A percentile compares a stretch with the other conserved stretches of the same genome.
phyloP scores from a whole-genome alignment of 345 rosid genomes.

The Euphorbia tirucalli region DNA sequence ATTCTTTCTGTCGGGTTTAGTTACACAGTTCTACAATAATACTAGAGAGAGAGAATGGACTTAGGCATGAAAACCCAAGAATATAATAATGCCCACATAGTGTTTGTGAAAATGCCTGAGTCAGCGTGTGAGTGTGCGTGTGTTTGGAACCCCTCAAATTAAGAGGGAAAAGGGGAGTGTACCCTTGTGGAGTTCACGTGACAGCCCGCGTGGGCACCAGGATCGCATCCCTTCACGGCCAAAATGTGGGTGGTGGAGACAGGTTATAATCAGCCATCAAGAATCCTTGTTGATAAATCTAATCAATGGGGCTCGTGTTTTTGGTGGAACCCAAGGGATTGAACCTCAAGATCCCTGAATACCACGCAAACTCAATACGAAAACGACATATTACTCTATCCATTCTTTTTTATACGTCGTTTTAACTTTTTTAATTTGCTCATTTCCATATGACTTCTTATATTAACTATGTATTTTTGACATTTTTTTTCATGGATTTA shows the following conservation, averaged over 20 bases:
- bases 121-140: slow-evolving; percentile 1
- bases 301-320: slow-evolving; percentile 3
- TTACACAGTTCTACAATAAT: slow-evolving; percentile 26
- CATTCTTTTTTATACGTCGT: too few species aligned
- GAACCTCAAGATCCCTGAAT: too few species aligned
- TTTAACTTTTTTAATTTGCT: too few species aligned
- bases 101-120: not conserved
- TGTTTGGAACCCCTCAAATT: slow-evolving; percentile 1
- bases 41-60: slow-evolving; percentile 8
- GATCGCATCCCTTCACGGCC: slow-evolving; percentile 6
- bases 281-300: not conserved
- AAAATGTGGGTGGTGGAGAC: not conserved
- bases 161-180: slow-evolving; percentile 12
- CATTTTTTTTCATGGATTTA: too few species aligned
- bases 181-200: slow-evolving; percentile 43
- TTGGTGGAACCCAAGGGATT: slow-evolving; percentile 9
- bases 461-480: too few species aligned
- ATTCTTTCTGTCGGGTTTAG: slow-evolving; percentile 43
- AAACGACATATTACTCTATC: too few species aligned
- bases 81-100: not conserved
- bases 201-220: too few species aligned
- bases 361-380: too few species aligned
- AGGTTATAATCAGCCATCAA: not conserved
- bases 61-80: not conserved
- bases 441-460: too few species aligned